These are phyloP conservation scores for Testicularia cyperi DNA, from an alignment of 1,284 basidiomycete genomes.

Conservation along the genomic window DNA sequence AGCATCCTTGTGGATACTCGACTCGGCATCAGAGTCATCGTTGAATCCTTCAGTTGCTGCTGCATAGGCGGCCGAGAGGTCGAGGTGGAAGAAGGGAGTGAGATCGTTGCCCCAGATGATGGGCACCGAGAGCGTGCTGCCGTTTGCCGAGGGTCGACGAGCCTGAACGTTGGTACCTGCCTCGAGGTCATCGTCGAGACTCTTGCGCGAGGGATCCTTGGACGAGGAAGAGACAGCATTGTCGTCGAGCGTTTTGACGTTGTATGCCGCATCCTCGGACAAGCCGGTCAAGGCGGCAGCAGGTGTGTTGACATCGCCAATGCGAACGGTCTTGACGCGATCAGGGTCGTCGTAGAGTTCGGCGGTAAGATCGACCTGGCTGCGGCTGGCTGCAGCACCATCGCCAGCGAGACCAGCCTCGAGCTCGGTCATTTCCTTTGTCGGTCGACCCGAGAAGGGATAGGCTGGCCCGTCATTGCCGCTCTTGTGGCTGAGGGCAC, in stretches of 20 bases:
- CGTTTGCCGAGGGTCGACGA: conserved; percentile 1
- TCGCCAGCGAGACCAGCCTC: conserved; percentile 62
- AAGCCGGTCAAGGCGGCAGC: conserved; percentile 3
- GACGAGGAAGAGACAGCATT: conserved; percentile 1
- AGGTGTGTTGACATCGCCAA: background rate
- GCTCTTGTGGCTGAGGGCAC: conserved; percentile 23
- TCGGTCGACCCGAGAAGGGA: conserved; percentile 19
- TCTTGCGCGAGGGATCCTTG: conserved; percentile 8
- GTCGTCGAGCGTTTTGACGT: conserved; percentile 11
- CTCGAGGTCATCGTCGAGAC: conserved; percentile 23
- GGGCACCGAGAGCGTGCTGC: conserved; percentile 42
- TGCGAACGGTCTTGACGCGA: conserved; percentile 45
- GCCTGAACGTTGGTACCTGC: conserved; percentile 2
- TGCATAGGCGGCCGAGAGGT: conserved; percentile 72
- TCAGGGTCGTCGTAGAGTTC: conserved; percentile 61
- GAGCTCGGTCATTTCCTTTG: conserved; percentile 36
- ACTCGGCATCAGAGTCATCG: conserved; percentile 13
- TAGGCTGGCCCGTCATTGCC: conserved; percentile 30
- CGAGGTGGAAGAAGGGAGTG: conserved; percentile 86
- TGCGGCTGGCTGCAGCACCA: conserved; percentile 44
- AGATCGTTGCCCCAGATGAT: conserved; percentile 60
- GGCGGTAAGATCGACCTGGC: conserved; percentile 61
- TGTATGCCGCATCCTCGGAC: conserved; percentile 19
- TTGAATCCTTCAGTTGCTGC: conserved; percentile 64
- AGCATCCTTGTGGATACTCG: conserved; percentile 10